Conservation (phyloP, 768 basidiomycete species). For the Candolleomyces efflorescens region DNA sequence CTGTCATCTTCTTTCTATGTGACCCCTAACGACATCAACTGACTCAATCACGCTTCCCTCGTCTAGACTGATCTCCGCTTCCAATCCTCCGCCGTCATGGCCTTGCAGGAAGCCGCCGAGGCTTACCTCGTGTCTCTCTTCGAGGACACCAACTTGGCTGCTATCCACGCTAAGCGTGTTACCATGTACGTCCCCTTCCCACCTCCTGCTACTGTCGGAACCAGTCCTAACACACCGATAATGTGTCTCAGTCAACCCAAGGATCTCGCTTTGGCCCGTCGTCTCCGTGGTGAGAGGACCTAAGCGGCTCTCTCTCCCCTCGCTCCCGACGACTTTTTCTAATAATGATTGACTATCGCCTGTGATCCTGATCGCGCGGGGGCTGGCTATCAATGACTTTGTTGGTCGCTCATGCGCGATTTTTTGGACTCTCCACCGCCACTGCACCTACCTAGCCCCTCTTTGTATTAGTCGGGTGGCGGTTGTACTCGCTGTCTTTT, state of each 20-base stretch:
- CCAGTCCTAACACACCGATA: too few species aligned
- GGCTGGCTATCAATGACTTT: too few species aligned
- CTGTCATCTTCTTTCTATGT: too few species aligned
- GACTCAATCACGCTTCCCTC: slow-evolving; percentile 8
- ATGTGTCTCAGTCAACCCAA: slow-evolving; percentile 64
- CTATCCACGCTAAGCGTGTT: slow-evolving; percentile 80
- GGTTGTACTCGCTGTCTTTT: too few species aligned
- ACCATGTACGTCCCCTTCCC: slow-evolving; percentile 20
- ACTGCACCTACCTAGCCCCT: too few species aligned
- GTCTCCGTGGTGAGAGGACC: slow-evolving; percentile 82
- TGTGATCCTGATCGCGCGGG: too few species aligned
- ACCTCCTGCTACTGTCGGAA: too few species aligned
- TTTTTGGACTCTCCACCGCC: too few species aligned
- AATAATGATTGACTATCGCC: too few species aligned
- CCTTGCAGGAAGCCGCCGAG: slow-evolving; percentile 90
- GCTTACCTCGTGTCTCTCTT: slow-evolving; percentile 84
- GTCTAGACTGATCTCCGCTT: slow-evolving; percentile 83
- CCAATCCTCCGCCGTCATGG: slow-evolving; percentile 95
- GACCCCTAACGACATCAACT: too few species aligned
- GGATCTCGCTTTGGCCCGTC: slow-evolving; percentile 83
- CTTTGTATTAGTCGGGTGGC: too few species aligned
- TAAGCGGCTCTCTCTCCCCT: slow-evolving; percentile 29
- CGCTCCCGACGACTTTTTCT: background rate
- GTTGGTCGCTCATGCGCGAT: too few species aligned
- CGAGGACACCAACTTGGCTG: slow-evolving; percentile 88